Evolutionary conservation across 495 filamentous ascomycete genomes (phyloP), one percentile per base, ranked within the genome.

Genomic region (Xylona heveae): DNA sequence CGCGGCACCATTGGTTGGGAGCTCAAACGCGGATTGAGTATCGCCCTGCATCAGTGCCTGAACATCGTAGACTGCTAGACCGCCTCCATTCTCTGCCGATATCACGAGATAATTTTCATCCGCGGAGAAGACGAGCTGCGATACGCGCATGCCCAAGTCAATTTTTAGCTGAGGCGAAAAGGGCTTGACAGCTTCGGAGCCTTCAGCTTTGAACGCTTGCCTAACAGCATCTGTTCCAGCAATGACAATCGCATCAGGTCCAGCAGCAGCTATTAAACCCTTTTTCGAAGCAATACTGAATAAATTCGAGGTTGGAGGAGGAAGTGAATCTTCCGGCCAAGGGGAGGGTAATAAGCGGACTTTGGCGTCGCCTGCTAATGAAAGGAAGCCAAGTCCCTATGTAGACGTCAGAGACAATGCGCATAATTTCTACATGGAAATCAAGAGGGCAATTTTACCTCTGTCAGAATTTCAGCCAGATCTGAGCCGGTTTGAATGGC

Each of bases 101-200:
- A 95, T 54, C 14, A 93, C 66, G 28, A 99, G 57, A 35, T 74
- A 83, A 32, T 66, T 66, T 46, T 93, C 90, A 41, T 81, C 74
- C 28, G 77, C 66, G 0, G 79, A 81, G 44, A 95, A 99, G 17
- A 74, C 76, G 5, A 95, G 61, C 49, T 99, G 90, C 4, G 81
- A 85, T 27, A 92, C 65, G 41, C 78, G 64, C 40, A 72, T 63
- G 5, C 73, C 68, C 29, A 92, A 53, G 4, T 72, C 56, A 8
- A 95, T 57, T 23, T 61, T 77, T 15, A 76, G 55, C 38, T 80
- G 68, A 17, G 88, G 76, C 27, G 66, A 61, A 45, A 90, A 94
- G 1, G 64, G 46, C 38, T 74, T 75, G 24, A 70, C 56, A 39
- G 78, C 70, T 41, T 62, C 66, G 3, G 62, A 52, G 7, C 52